Base-by-base conservation (phyloP, 306 rosid genomes). In the Acacia crassicarpa region DNA sequence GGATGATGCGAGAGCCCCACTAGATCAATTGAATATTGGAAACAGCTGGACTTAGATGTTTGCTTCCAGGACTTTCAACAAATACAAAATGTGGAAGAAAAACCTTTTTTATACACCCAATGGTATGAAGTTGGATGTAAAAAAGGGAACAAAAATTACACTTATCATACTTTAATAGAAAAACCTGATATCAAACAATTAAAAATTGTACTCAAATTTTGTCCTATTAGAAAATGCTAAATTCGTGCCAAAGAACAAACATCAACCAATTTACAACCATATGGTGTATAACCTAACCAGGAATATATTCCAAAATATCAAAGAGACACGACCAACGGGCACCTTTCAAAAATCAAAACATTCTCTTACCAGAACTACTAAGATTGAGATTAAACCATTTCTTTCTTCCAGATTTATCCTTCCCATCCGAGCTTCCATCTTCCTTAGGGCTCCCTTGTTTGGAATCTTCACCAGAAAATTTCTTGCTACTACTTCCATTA, bases 361-460 rank as follows among this genome's bases (percentile, higher is more conserved):
- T 85, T 83, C 65, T 88, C 87, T 82, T 91, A 83, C 90, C 93
- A 63, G 91, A 88, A 61, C 95, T 88, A 82, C 83, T 90, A 80
- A 92, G 86, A 83, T 91, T 93, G 70, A 95, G 91, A 85, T 88
- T 91, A 83, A 92, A 96, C 99, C 99, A 96, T 88, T 92, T 96
- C 95, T 92, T 96, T 88, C 89, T 96, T 51, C 77, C 87, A 13
- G 97, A 90, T 85, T 88, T 92, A 71, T 95, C 99, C 89, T 90
- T 93, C 46, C 93, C 97, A 61, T 93, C 99, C 2, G 98, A 89
- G 65, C 94, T 84, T 81, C 96, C 97, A 62, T 93, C 99, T 35
- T 96, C 98, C 74, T 84, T 84, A 9, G 93, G 97, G 88, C 92
- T 93, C 80, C 86, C 97, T 0, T 59, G 85, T 78, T 85, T 89